Base-by-base conservation (phyloP, 139 green algal genomes). In the Nannochloris sp. region DNA sequence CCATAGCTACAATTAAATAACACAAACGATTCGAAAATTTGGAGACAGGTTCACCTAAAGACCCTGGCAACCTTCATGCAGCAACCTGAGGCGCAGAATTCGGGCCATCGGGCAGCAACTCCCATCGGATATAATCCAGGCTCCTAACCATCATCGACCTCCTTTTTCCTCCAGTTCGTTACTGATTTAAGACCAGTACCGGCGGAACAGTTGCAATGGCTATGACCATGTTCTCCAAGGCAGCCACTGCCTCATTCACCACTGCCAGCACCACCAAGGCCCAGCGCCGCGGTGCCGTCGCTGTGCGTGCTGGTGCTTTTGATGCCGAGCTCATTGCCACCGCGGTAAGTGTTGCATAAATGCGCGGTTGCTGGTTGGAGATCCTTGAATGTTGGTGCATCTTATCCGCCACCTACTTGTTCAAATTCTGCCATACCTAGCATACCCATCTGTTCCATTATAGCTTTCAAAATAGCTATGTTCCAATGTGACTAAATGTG, bases 281-380 rank as follows among this genome's bases (percentile, higher is more conserved):
- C 39, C 31, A 38, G 29, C 54, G 54, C 54, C 30, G 23, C 25
- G 37, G 23, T 42, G 14, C 54, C 54, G 70, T 84, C 35, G 70
- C 63, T 15, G 72, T 79, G 23, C 60, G 65, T 15, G 78, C 80
- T 58, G 81, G 79, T 67, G 80, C 84, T 65, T 96, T 90, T 67
- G 89, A 93, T 70, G 89, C 91, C 64, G 89, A 96, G 82, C 88
- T 96, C 31, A 71, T 94, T 48, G 42, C 82, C 65, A 96, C 88
- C 13, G 88, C 88, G 60, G 87, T 92, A 67, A 60, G 83, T 76
- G 5, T 10, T 6, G 10, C 36, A 63, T 27, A 51, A 38, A 27
- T 62, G 44, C 32, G 13, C 12, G 14, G 25, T 23, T 27, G 37
- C 25, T 55, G 33, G 42, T n/a, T n/a, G n/a, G n/a, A n/a, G n/a